Evolutionary conservation across 225 moss, liverwort and hornwort genomes (phyloP).

Genomic region (Polytrichum commune): DNA sequence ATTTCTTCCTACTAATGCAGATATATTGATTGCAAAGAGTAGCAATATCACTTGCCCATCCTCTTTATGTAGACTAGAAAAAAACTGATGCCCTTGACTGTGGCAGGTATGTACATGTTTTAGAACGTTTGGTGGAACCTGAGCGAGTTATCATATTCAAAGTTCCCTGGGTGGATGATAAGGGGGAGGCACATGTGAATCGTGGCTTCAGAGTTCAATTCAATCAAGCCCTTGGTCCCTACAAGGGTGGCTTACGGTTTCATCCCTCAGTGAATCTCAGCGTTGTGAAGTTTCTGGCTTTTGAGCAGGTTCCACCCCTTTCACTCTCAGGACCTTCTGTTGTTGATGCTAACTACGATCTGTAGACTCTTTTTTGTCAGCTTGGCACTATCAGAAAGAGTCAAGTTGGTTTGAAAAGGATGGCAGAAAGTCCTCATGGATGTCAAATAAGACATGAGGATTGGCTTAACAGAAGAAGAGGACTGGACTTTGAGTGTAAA

Average conservation of each 20-base stretch:
- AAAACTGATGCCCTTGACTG: conserved; percentile 22
- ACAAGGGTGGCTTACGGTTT: conserved; percentile 97
- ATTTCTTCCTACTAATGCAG: too few species aligned
- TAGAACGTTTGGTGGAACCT: conserved; percentile 96
- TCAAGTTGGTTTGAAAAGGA: too few species aligned
- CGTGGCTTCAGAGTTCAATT: conserved; percentile 98
- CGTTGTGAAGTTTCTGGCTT: conserved; percentile 94
- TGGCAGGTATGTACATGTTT: conserved; percentile 86
- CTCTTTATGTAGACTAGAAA: conserved; percentile 1
- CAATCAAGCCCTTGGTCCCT: conserved; percentile 96
- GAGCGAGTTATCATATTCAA: conserved; percentile 97
- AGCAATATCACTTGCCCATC: too few species aligned
- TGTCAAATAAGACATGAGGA: too few species aligned
- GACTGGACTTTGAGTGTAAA: too few species aligned
- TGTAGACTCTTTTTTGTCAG: too few species aligned
- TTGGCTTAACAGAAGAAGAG: too few species aligned
- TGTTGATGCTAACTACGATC: too few species aligned
- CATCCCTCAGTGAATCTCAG: conserved; percentile 95
- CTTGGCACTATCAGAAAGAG: too few species aligned
- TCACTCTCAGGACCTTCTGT: not conserved
- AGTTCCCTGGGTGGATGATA: conserved; percentile 99
- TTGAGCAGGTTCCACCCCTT: conserved; percentile 76
- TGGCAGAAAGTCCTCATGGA: too few species aligned
- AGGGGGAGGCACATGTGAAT: conserved; percentile 98
- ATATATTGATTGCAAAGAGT: too few species aligned